Evolutionary conservation across 1,139 yeast species (phyloP).

Genomic region (Kurtzmaniella quercitrusa): DNA sequence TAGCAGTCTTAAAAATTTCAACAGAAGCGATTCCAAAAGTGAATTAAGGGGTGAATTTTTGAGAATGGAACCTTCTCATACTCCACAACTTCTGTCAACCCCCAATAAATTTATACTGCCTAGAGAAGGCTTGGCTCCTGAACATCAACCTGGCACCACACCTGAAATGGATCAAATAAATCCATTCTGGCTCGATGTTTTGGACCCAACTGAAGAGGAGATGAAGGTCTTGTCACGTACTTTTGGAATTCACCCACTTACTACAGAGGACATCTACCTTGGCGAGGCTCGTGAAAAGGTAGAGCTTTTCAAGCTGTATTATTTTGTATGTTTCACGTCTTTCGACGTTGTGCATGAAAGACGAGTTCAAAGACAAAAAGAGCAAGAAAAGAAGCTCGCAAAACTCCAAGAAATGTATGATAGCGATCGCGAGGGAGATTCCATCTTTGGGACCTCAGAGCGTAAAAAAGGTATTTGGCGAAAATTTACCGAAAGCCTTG

Average conservation of each 20-base stretch:
- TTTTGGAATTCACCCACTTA: conserved; percentile 91
- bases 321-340: conserved; percentile 88
- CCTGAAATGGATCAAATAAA: conserved; percentile 9
- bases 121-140: neutral
- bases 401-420: conserved; percentile 41
- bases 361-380: conserved; percentile 45
- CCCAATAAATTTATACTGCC: conserved; percentile 2
- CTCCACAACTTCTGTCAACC: conserved; percentile 2
- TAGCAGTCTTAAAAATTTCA: neutral
- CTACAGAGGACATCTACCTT: conserved; percentile 90
- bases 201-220: conserved; percentile 93
- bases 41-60: neutral
- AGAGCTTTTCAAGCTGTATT: conserved; percentile 83
- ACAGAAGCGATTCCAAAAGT: neutral
- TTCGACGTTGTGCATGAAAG: conserved; percentile 82
- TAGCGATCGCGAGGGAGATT: conserved; percentile 14
- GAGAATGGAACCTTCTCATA: neutral
- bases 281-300: conserved; percentile 96
- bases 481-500: conserved; percentile 13
- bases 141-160: conserved; percentile 5
- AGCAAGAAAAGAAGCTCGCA: conserved; percentile 36
- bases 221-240: conserved; percentile 90
- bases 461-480: conserved; percentile 18
- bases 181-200: conserved; percentile 90
- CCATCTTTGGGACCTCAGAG: conserved; percentile 18